These are phyloP conservation scores for Tulasnella sp. DNA, from an alignment of 768 basidiomycete genomes.

Conservation along the genomic window DNA sequence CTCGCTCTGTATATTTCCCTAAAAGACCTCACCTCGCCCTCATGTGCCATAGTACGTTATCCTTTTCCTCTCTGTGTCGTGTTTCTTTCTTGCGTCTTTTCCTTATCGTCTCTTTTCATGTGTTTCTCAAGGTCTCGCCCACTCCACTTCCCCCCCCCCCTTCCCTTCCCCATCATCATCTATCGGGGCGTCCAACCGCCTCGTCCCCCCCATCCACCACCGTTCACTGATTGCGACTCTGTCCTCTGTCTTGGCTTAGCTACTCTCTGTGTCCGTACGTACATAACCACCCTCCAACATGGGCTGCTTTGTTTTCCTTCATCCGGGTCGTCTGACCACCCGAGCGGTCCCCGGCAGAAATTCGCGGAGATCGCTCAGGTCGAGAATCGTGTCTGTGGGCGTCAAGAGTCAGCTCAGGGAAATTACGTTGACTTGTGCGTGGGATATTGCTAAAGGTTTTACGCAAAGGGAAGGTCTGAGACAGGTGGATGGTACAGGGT, in stretches of 20 bases:
- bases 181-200: not conserved
- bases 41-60: not conserved
- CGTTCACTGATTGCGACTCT: not conserved
- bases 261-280: not conserved
- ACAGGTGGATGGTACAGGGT: not conserved
- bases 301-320: not conserved
- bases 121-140: not conserved
- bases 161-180: not conserved
- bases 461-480: constrained; percentile 6
- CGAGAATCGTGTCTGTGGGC: not conserved
- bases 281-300: constrained; percentile 5
- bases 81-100: not conserved
- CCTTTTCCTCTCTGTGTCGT: not conserved
- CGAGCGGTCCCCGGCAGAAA: constrained; percentile 2
- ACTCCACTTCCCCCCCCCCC: not conserved
- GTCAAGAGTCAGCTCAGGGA: not conserved
- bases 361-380: constrained; percentile 8
- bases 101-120: constrained; percentile 8
- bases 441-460: not conserved
- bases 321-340: not conserved
- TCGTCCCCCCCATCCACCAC: not conserved
- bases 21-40: not conserved
- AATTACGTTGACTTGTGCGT: not conserved
- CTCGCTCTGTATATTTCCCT: not conserved
- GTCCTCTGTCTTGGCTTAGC: not conserved